Evolutionary conservation across 148 eudicot species (phyloP), one percentile per base, ranked within the genome.

Genomic region (Nepenthes mirabilis): DNA sequence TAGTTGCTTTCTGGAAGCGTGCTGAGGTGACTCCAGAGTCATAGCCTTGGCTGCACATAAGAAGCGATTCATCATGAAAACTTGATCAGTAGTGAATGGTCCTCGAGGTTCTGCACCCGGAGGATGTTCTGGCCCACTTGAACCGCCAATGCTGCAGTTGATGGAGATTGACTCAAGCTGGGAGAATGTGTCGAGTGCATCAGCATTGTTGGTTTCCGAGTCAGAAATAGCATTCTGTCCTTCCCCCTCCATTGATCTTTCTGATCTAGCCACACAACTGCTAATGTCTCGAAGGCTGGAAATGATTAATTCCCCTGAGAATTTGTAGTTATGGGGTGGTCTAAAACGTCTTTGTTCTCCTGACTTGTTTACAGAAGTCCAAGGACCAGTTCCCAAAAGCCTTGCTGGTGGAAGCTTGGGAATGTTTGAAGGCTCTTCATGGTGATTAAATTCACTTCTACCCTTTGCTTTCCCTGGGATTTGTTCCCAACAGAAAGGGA

Each of bases 401-500:
- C 76, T 58, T 43, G 67, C 78, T 1, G 83, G 79, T 23, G 81
- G 81, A 51, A 76, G 79, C 56, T 72, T 63, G 5, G 83, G 79
- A 11, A 75, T 68, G 60, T 14, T 69, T 47, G 69, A 43, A 14
- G 67, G 53, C 56, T 56, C 71, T 33, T 67, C 54, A 4, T 36
- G 33, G 9, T 36, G 70, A 14, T 60, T 34, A 32, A 14, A 5
- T 11, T 69, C 61, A 9, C n/a, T 32, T 23, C 59, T 54, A 12
- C 2, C 52, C 72, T 80, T 83, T 0, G 82, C 64, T 68, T 72
- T 72, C 35, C 88, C 88, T 0, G 88, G 88, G 12, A 59, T 68
- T 47, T 68, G 71, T 58, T 83, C 88, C 88, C 88, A 83, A 14
- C 36, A 2, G 59, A 83, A 83, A 2, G 88, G 88, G 35, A 83